Evolutionary conservation across 441 rosid species (phyloP).

Genomic region (Kokia cookei): DNA sequence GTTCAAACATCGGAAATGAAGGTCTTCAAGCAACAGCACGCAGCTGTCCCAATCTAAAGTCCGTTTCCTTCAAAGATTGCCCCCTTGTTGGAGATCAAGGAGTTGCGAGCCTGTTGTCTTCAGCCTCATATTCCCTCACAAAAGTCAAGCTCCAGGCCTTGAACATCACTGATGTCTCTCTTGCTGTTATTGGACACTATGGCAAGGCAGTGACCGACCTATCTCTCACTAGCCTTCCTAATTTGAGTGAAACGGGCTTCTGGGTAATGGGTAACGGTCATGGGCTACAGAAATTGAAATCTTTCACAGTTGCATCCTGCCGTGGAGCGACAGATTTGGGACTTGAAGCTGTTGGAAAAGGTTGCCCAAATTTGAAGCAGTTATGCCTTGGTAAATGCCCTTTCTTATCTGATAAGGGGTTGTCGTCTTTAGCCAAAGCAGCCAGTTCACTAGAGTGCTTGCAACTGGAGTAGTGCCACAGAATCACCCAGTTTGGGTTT

Average conservation of each 20-base stretch:
- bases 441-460: conserved; percentile 63
- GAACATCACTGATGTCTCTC: conserved; percentile 72
- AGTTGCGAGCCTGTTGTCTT: conserved; percentile 48
- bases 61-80: conserved; percentile 68
- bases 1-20: conserved; percentile 66
- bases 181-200: conserved; percentile 89
- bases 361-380: conserved; percentile 69
- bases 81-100: conserved; percentile 86
- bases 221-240: conserved; percentile 45
- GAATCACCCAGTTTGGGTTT: conserved; percentile 74
- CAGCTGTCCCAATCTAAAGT: conserved; percentile 55
- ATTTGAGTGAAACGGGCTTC: conserved; percentile 76
- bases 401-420: conserved; percentile 65
- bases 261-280: conserved; percentile 93
- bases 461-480: conserved; percentile 82
- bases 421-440: conserved; percentile 56
- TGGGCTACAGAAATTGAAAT: conserved; percentile 61
- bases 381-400: conserved; percentile 50
- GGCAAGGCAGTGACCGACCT: conserved; percentile 67
- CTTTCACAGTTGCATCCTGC: conserved; percentile 57
- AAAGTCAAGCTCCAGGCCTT: conserved; percentile 76
- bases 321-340: conserved; percentile 67
- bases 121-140: conserved; percentile 38
- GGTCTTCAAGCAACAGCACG: conserved; percentile 62
- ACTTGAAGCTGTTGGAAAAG: conserved; percentile 67